Percentiles rank a stretch among this genome's conserved stretches.
Conservation (phyloP, 108 stramenopile species). For the Fragilaria crotonensis region DNA sequence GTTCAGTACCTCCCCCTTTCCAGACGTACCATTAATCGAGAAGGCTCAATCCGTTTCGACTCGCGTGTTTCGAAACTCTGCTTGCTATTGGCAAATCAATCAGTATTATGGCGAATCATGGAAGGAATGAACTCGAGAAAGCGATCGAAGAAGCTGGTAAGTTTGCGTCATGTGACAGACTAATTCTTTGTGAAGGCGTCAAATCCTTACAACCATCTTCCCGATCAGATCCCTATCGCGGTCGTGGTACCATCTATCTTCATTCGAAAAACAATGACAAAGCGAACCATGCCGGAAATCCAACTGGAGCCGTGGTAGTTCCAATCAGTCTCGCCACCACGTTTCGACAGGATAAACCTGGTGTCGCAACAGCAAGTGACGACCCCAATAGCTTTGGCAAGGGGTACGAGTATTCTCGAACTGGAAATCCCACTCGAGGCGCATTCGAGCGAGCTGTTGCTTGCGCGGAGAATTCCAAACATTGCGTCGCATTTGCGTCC, state of each 20-base stretch:
- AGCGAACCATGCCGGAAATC: constrained; percentile 24
- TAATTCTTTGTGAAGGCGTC: neutral
- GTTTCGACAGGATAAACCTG: constrained; percentile 62
- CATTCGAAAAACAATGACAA: constrained; percentile 4
- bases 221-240: constrained; percentile 36
- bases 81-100: no score
- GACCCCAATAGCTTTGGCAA: constrained; percentile 76
- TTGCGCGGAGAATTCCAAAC: constrained; percentile 52
- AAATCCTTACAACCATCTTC: neutral
- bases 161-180: neutral
- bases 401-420: constrained; percentile 78
- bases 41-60: no score
- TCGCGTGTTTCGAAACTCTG: no score
- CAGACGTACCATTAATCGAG: no score
- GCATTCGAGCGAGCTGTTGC: constrained; percentile 80
- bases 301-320: constrained; percentile 72
- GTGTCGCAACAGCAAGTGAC: constrained; percentile 42
- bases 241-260: constrained; percentile 40
- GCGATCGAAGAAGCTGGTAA: neutral
- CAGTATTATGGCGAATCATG: no score
- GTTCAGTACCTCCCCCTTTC: no score
- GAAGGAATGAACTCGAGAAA: neutral
- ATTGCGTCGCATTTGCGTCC: constrained; percentile 70
- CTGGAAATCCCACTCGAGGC: constrained; percentile 77
- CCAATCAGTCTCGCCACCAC: constrained; percentile 75